These are phyloP conservation scores for Alisma plantagoaquatica DNA, from an alignment of 106 monocot species.

Conservation along the genomic window DNA sequence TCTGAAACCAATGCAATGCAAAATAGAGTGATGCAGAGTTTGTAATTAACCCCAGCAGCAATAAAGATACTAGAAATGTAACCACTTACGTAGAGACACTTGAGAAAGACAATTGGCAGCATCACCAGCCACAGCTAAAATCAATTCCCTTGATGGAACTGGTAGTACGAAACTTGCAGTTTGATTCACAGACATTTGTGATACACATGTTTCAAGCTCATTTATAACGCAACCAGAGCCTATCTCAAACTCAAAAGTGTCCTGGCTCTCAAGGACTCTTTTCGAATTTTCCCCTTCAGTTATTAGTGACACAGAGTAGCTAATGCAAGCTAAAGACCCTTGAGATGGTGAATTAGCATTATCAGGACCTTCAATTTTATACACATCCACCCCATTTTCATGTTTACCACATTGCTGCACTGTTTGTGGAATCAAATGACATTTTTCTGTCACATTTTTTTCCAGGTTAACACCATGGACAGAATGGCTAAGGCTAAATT, in stretches of 20 bases:
- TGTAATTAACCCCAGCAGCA: neutral
- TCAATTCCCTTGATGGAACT: slow-evolving; percentile 47
- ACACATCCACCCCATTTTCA: slow-evolving; percentile 25
- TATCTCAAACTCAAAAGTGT: slow-evolving; percentile 89
- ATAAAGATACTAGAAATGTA: neutral
- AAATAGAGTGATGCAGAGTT: neutral
- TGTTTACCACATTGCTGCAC: slow-evolving; percentile 2
- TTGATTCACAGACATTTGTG: slow-evolving; percentile 66
- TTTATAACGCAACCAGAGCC: slow-evolving; percentile 65
- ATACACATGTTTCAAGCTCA: slow-evolving; percentile 56
- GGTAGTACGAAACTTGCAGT: slow-evolving; percentile 40
- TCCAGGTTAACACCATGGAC: slow-evolving; percentile 19
- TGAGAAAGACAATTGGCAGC: slow-evolving; percentile 32
- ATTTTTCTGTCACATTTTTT: neutral
- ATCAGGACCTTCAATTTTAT: slow-evolving; percentile 44
- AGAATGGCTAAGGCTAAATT: slow-evolving; percentile 30
- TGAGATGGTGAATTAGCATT: slow-evolving; percentile 44
- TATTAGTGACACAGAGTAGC: slow-evolving; percentile 46
- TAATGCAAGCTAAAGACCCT: slow-evolving; percentile 65
- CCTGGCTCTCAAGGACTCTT: slow-evolving; percentile 49
- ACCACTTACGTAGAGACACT: slow-evolving; percentile 38
- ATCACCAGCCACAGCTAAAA: slow-evolving; percentile 63
- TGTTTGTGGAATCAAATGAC: too few species aligned
- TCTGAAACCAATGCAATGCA: slow-evolving; percentile 26
- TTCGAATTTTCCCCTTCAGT: slow-evolving; percentile 17